Evolutionary conservation across 2,329 filamentous ascomycete genomes (phyloP), one percentile per base, ranked within the genome.

Genomic region (Mariannaea elegans): DNA sequence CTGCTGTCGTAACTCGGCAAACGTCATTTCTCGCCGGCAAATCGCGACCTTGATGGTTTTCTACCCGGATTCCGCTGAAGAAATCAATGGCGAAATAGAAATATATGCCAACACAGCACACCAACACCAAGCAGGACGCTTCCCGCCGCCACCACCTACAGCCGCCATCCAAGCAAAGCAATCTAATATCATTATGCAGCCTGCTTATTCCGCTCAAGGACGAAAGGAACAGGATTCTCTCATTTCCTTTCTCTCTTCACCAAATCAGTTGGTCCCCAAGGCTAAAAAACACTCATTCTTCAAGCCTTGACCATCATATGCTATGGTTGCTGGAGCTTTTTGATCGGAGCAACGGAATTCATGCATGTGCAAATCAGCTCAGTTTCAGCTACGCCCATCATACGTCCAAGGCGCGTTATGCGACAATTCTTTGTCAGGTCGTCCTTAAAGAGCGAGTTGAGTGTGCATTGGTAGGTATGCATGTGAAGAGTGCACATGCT

Each of bases 41-140:
- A 38, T 45, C 24, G 21, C 41, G 49, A 54, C 56, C 56, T 24
- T 55, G 56, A 55, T 59, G 56, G 56, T n/a, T 45, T 16, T 50
- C 23, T 36, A 31, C 24, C 36, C 39, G 39, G 31, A 46, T 16
- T 13, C 24, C 23, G 16, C n/a, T 49, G 50, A 14, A 23, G 29
- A 27, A 24, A 34, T 7, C 13, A n/a, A 9, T 36, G 32, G 13
- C 10, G 32, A 36, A 36, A 36, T 9, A 27, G n/a, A 14, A 13
- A 8, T 36, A 10, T 12, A 31, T 31, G 12, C 27, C 27, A 31
- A 31, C 27, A 7, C 27, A 31, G 7, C 27, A 36, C 14, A 8
- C 6, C 10, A 36, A n/a, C 13, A 36, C 5, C 12, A 7, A 10
- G 24, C 21, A 19, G 36, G 34, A 16, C 36, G 14, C 29, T n/a